Evolutionary conservation across 805 yeast species (phyloP), one percentile per base, ranked within the genome.

Genomic region (Teunomyces gatunensis): DNA sequence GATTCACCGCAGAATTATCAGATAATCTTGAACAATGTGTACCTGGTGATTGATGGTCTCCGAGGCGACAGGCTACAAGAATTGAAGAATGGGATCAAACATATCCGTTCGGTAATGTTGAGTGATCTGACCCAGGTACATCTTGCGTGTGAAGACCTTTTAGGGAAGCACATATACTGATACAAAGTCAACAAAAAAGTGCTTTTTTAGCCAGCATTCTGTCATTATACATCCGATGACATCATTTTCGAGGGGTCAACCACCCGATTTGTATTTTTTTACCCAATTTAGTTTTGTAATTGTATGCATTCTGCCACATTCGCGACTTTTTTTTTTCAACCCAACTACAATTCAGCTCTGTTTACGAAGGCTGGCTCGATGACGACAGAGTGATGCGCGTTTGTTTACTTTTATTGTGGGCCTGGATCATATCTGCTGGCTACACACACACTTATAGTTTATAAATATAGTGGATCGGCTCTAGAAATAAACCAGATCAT

Each of bases 211-310:
- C 40, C 29, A 37, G 40, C 40, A 37, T 37, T 37, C 17, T 37
- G 25, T 18, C 23, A 35, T 35, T 18, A 20, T 10, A 35, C 23
- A 35, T 2, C 5, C 10, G 6, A 21, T 37, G 40, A 37, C 40
- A 37, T 37, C 40, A 37, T 23, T 6, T 7, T 13, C 34, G 20
- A 25, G n/a, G 20, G 20, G 42, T 21, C 15, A 18, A 18, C n/a
- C 35, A 17, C 34, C 21, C 21, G n/a, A 11, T 12, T 37, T 54
- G 47, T 54, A 45, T 46, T 15, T 28, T 40, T 39, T 49, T 48
- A 6, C 59, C 59, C 29, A 45, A 47, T 44, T 49, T 39, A 56
- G 57, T 30, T 54, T 43, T 27, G 17, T 44, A 17, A 47, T 44
- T 33, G 40, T 15, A 18, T 34, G 39, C 39, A 34, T 34, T 15